Base-by-base conservation (phyloP, 2,329 filamentous ascomycete genomes). In the Hymenoscyphus infarciens region DNA sequence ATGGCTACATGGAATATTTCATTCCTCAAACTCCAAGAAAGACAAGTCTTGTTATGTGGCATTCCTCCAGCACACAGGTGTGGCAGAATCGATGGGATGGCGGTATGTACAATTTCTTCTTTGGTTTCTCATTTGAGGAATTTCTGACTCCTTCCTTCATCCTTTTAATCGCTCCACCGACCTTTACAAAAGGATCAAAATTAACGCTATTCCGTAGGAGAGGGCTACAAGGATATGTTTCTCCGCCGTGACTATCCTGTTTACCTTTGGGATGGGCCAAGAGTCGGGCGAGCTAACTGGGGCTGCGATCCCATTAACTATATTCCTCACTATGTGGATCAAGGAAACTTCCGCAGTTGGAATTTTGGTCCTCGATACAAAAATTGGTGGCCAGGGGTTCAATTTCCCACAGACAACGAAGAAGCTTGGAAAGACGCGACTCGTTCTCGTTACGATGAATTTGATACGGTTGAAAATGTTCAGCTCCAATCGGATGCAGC, bases 1-100 rank as follows among this genome's bases (percentile, higher is more conserved):
- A 64, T 31, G 62, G 64, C 6, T 64, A 64, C 56, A 55, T 66
- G 3, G 64, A 66, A 56, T 64, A 66, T 53, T 66, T 66, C 33
- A 45, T 61, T 13, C 62, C 64, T 2, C 59, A 42, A 56, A 62
- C 60, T 6, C 62, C 64, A 5, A 56, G 64, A 8, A 15, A 42
- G 15, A 60, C 62, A n/a, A 61, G 56, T 22, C 60, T 66, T 13
- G 55, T 66, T 6, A 64, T 64, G 63, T 65, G 63, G 65, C 62
- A 67, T 45, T 42, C 29, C 38, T 65, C 63, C 6, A 54, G 31
- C 16, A 67, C 65, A 25, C 64, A 67, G 61, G 64, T 65, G 13
- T 65, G 38, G 25, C 63, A 65, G 49, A 65, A 65, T 42, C 59
- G 61, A 25, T 65, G 65, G 65, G 61, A 64, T 35, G 64, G 64